Evolutionary conservation across 257 asterid genomes (phyloP), one percentile per base, ranked within the genome.

Genomic region (Perilla frutescens): DNA sequence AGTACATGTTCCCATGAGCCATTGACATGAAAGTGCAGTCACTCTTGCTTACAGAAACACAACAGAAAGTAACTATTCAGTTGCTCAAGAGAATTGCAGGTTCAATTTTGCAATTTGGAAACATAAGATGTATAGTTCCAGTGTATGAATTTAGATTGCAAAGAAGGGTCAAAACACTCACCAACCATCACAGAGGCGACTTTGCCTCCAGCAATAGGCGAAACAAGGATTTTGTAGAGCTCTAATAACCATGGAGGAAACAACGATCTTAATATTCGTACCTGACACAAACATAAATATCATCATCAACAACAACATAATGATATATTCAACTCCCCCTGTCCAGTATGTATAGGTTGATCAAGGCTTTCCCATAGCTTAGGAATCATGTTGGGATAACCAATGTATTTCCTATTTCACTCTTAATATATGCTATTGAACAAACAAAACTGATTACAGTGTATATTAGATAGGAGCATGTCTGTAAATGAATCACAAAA

Each of bases 1-100:
- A 3, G 82, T 64, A 34, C 96, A 92, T 0, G 86, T 89, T 76
- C 98, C 98, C 98, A 92, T 90, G 36, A 92, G 91, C 98, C 98
- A 92, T 77, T 87, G 90, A 47, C 98, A 92, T 45, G 94, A 84
- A 68, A 88, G 10, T 67, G 96, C 96, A 51, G 98, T 92, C 82
- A 86, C 96, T 87, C 94, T 88, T 78, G 98, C 98, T 92, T 88
- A 77, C 79, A 78, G 39, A 80, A 77, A 62, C 62, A 74, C 39
- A 58, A 48, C 68, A 67, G 58, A 37, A 20, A 36, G 2, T 62
- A 76, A 15, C 74, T 40, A 72, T 71, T 76, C 77, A 79, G 37
- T 58, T 37, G 40, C 60, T 49, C 15, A 49, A 11, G 4, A 45
- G 15, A 47, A 48, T 5, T 5, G 4, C 54, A 48, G 37, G 37